These are phyloP conservation scores for Syzygium aqueum DNA, from an alignment of 345 rosid species.

Conservation along the genomic window DNA sequence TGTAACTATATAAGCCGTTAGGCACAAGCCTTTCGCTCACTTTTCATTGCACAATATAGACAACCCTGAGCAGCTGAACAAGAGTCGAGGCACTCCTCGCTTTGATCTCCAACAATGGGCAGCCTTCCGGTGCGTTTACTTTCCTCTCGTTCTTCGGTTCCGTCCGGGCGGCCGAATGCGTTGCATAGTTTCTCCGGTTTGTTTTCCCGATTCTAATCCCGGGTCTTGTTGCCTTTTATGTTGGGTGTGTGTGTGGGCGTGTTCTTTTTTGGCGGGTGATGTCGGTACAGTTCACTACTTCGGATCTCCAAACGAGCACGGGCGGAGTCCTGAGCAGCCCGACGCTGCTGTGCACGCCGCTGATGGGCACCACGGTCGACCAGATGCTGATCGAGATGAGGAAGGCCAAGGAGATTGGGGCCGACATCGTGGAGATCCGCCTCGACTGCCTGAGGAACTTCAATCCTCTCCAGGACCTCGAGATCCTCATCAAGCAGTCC, in stretches of 20 bases:
- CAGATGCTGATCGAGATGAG: conserved; percentile 33
- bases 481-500: conserved; percentile 24
- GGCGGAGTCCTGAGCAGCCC: conserved; percentile 17
- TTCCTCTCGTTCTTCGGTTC: background rate
- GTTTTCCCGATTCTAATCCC: background rate
- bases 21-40: background rate
- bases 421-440: conserved; percentile 28
- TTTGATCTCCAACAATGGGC: background rate
- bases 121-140: conserved; percentile 1
- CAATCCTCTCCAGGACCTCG: conserved; percentile 19
- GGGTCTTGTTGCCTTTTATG: too few relatives aligned
- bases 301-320: conserved; percentile 17
- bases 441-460: conserved; percentile 32
- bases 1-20: background rate
- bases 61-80: background rate
- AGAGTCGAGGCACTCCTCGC: background rate
- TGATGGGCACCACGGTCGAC: conserved; percentile 31
- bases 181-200: background rate
- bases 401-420: conserved; percentile 27
- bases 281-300: conserved; percentile 6
- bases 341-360: conserved; percentile 37
- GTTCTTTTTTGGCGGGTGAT: background rate
- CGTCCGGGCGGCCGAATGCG: background rate
- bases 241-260: rapidly evolving
- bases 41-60: background rate